phyloP scores from a whole-genome alignment of 164 flowering plant genomes.

The Magnolia sinica region DNA sequence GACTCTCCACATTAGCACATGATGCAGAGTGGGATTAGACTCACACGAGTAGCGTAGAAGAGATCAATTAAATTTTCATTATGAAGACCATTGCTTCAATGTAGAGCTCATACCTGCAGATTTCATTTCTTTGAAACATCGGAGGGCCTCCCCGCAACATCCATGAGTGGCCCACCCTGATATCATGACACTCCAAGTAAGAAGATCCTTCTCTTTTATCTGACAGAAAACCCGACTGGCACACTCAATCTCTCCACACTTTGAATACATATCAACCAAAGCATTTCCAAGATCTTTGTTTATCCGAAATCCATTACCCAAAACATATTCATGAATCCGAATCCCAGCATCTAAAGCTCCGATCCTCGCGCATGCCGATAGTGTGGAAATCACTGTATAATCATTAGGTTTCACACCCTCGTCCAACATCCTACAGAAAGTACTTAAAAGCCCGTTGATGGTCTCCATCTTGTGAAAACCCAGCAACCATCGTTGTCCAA shows the following conservation, averaged over 20 bases:
- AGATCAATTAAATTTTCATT: too few relatives aligned
- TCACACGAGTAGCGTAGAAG: background rate
- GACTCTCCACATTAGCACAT: background rate
- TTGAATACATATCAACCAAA: slow-evolving; percentile 48
- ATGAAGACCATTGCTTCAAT: background rate
- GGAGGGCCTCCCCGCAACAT: slow-evolving; percentile 36
- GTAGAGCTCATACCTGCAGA: slow-evolving; percentile 19
- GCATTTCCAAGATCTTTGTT: slow-evolving; percentile 37
- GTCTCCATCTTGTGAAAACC: slow-evolving; percentile 37
- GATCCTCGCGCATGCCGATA: slow-evolving; percentile 43
- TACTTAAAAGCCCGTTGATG: slow-evolving; percentile 32
- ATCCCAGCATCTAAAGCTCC: slow-evolving; percentile 47
- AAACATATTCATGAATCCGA: slow-evolving; percentile 34
- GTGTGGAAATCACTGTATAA: slow-evolving; percentile 35
- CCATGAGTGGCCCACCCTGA: slow-evolving; percentile 59
- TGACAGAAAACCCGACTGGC: slow-evolving; percentile 33
- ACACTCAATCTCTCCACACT: slow-evolving; percentile 37
- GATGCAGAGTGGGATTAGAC: background rate
- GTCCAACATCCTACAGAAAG: slow-evolving; percentile 39
- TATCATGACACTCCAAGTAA: slow-evolving; percentile 55
- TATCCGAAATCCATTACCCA: slow-evolving; percentile 23
- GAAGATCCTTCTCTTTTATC: slow-evolving; percentile 36
- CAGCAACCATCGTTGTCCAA: slow-evolving; percentile 52
- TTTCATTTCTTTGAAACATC: slow-evolving; percentile 40
- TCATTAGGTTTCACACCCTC: slow-evolving; percentile 42